Conservation (phyloP, 495 filamentous ascomycete species). For the Neurospora cerealis region DNA sequence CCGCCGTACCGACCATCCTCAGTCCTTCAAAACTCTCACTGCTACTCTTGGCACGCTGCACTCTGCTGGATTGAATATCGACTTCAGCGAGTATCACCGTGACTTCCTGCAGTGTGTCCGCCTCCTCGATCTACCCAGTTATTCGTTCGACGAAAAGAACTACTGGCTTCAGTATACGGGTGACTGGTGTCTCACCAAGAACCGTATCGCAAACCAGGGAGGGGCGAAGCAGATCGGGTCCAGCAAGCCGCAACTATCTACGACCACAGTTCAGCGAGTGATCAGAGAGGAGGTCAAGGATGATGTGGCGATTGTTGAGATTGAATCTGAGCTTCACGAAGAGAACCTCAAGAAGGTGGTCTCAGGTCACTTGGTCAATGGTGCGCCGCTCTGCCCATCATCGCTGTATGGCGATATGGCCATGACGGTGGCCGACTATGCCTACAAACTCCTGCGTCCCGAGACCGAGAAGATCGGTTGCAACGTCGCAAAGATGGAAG, state of each 20-base stretch:
- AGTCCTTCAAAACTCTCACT: conserved; percentile 57
- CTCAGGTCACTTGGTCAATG: conserved; percentile 66
- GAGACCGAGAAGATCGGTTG: conserved; percentile 43
- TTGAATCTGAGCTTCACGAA: conserved; percentile 57
- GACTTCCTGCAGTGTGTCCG: conserved; percentile 53
- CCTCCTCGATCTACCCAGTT: conserved; percentile 59
- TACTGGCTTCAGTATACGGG: conserved; percentile 75
- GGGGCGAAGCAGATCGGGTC: conserved; percentile 41
- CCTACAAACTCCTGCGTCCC: conserved; percentile 48
- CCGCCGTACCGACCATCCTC: conserved; percentile 30
- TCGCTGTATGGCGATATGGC: conserved; percentile 72
- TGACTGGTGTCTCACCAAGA: conserved; percentile 61
- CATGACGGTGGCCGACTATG: conserved; percentile 60
- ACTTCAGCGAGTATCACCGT: conserved; percentile 72
- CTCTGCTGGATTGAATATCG: conserved; percentile 52
- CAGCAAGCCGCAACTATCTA: conserved; percentile 34
- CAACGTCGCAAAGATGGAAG: conserved; percentile 54
- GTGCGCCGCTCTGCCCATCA: conserved; percentile 39
- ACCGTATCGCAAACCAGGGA: conserved; percentile 47
- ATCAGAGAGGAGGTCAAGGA: conserved; percentile 46
- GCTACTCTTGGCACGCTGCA: conserved; percentile 52
- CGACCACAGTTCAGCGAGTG: conserved; percentile 42
- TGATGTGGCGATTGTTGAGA: conserved; percentile 45
- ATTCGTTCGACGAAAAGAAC: conserved; percentile 70
- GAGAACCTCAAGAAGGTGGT: conserved; percentile 51